Evolutionary conservation across 2,329 filamentous ascomycete genomes (phyloP).

Genomic region (Ascomycota sp.): DNA sequence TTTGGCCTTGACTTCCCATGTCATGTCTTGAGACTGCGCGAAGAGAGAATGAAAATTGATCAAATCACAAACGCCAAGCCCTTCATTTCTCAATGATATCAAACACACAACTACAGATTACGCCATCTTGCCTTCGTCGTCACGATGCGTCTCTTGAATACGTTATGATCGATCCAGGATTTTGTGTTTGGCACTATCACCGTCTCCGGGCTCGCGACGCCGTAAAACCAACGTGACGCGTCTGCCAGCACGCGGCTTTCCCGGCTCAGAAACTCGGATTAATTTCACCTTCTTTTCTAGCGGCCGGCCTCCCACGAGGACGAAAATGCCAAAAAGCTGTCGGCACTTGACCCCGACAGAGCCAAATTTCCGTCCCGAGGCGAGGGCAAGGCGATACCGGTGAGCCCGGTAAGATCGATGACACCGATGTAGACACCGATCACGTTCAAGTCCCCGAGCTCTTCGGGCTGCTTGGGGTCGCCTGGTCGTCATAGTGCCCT

Average conservation of each 20-base stretch:
- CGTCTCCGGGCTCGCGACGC: too few species aligned
- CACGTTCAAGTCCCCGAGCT: constrained; percentile 41
- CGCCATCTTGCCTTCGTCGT: too few species aligned
- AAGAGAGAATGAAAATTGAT: too few species aligned
- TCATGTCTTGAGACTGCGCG: too few species aligned
- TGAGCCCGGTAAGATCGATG: constrained; percentile 40
- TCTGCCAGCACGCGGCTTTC: constrained; percentile 32
- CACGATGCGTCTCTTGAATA: too few species aligned
- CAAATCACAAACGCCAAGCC: too few species aligned
- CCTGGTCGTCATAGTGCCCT: constrained; percentile 36
- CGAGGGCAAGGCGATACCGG: constrained; percentile 46
- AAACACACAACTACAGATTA: too few species aligned
- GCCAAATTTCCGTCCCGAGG: constrained; percentile 54
- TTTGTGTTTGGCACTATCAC: too few species aligned
- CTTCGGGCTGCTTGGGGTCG: constrained; percentile 37
- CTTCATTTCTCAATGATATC: too few species aligned
- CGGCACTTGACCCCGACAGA: constrained; percentile 36
- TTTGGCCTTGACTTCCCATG: too few species aligned
- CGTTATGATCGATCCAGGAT: too few species aligned
- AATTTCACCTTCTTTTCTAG: constrained; percentile 31
- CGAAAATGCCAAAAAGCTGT: constrained; percentile 46
- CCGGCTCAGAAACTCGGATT: constrained; percentile 26
- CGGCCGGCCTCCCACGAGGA: constrained; percentile 41
- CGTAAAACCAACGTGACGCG: too few species aligned
- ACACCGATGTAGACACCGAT: constrained; percentile 37